Evolutionary conservation across 73 alveolate genomes (phyloP).

Genomic region (Stentor roeselii): DNA sequence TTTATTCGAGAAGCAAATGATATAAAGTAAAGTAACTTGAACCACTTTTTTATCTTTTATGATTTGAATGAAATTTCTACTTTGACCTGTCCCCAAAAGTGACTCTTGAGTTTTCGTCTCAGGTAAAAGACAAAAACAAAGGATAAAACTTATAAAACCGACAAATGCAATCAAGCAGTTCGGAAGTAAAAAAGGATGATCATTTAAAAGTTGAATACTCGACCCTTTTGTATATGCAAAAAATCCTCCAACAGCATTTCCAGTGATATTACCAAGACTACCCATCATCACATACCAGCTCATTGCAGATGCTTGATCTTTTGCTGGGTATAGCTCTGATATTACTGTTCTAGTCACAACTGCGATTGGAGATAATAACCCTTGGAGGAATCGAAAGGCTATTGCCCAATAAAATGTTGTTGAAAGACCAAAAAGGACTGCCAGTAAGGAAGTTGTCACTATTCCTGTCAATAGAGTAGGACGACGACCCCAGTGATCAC

Average conservation of each 20-base stretch:
- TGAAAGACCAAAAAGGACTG: constrained; percentile 8
- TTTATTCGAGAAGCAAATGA: neutral
- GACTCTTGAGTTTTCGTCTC: neutral
- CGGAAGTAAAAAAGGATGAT: neutral
- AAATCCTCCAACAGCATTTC: constrained; percentile 21
- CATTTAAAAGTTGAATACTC: neutral
- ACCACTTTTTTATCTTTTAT: neutral
- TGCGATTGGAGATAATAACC: constrained; percentile 9
- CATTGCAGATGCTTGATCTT: constrained; percentile 21
- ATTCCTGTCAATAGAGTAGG: neutral
- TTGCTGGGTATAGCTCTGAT: neutral
- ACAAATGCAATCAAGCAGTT: neutral
- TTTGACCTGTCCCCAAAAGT: neutral
- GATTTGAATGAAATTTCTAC: neutral
- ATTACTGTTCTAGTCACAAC: neutral
- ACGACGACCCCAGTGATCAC: neutral
- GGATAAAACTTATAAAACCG: neutral
- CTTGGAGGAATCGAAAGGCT: neutral
- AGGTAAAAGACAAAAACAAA: neutral
- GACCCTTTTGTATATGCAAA: neutral
- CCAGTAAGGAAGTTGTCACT: neutral
- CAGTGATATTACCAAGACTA: neutral
- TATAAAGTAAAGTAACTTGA: neutral
- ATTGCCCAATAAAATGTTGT: neutral
- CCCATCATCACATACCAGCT: neutral